phyloP scores from a whole-genome alignment of 805 yeast genomes.

The Brettanomyces custersianus region DNA sequence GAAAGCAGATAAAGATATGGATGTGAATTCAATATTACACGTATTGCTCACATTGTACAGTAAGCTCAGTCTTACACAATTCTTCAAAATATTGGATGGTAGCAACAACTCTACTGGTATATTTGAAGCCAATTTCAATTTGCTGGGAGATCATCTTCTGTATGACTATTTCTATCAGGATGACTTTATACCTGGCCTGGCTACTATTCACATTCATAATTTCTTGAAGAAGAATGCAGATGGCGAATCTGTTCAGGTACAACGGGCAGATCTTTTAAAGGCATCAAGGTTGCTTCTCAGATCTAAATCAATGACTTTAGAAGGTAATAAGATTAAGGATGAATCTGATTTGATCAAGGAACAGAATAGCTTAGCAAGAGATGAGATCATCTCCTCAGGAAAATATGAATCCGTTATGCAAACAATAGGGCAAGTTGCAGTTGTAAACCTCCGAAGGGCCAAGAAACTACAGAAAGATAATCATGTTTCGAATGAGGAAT shows the following conservation, averaged over 20 bases:
- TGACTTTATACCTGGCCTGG: conserved; percentile 43
- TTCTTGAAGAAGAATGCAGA: conserved; percentile 6
- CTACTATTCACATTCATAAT: conserved; percentile 11
- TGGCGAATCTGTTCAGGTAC: conserved; percentile 15
- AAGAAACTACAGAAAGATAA: conserved; percentile 40
- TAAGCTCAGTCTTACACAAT: conserved; percentile 52
- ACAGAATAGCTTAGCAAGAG: conserved; percentile 31
- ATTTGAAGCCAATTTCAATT: conserved; percentile 27
- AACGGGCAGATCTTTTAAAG: conserved; percentile 19
- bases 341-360: conserved; percentile 32
- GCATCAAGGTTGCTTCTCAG: conserved; percentile 24
- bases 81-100: conserved; percentile 55
- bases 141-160: conserved; percentile 29
- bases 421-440: conserved; percentile 37
- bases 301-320: conserved; percentile 24
- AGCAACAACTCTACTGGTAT: conserved; percentile 32
- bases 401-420: conserved; percentile 30
- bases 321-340: conserved; percentile 33
- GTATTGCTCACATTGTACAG: conserved; percentile 47
- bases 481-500: conserved; percentile 48
- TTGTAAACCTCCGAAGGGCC: conserved; percentile 42
- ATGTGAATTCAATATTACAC: conserved; percentile 50
- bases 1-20: conserved; percentile 54
- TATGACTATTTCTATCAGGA: conserved; percentile 56
- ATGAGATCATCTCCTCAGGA: conserved; percentile 1